Conservation (phyloP, 2,329 filamentous ascomycete species). For the Annulohypoxylon truncatum region DNA sequence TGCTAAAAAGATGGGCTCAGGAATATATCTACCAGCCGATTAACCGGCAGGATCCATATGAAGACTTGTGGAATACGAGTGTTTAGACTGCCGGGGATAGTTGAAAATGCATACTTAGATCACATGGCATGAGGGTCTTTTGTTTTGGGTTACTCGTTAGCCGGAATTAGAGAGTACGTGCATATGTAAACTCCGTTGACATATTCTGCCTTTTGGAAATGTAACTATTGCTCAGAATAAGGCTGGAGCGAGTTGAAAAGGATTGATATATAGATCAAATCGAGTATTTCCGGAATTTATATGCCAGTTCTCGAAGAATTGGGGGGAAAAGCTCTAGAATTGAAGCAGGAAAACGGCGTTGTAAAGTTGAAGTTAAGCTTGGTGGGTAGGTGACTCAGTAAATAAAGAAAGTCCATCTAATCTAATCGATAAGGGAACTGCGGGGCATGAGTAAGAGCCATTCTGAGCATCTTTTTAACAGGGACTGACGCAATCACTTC, state of each 20-base stretch:
- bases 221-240: background rate
- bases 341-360: background rate
- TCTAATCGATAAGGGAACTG: conserved; percentile 28
- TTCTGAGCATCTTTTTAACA: background rate
- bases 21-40: conserved; percentile 30
- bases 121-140: background rate
- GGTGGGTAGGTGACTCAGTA: background rate
- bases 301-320: no score
- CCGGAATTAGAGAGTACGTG: background rate
- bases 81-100: background rate
- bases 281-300: no score
- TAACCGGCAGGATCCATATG: conserved; percentile 18
- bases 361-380: conserved; percentile 2
- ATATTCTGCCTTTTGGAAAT: background rate
- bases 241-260: no score
- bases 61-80: conserved; percentile 11
- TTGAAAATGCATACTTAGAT: background rate
- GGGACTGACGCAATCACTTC: conserved; percentile 35
- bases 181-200: background rate
- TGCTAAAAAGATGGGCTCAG: conserved; percentile 25
- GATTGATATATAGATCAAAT: no score
- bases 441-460: conserved; percentile 33
- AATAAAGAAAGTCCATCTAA: background rate
- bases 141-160: background rate
- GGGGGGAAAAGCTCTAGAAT: no score